Evolutionary conservation across 139 green algal genomes (phyloP).

Genomic region (Coelastrella sp.): DNA sequence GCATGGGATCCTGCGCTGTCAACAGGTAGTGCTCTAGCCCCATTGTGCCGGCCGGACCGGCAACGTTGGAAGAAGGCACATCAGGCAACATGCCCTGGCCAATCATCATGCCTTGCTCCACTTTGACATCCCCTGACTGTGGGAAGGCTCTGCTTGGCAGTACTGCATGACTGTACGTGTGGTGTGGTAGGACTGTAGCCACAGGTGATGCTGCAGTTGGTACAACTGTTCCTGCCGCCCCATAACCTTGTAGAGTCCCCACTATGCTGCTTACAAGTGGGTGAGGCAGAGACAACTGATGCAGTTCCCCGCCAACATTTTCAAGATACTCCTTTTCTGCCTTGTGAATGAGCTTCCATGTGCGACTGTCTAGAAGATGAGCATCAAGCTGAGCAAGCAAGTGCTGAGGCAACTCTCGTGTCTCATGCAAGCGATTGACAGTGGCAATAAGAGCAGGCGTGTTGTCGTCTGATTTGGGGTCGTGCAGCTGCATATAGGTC

Average conservation of each 20-base stretch:
- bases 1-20: conserved; percentile 6
- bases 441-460: neutral
- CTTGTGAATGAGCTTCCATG: conserved; percentile 27
- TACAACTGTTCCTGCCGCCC: neutral
- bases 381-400: conserved; percentile 10
- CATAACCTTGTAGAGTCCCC: neutral
- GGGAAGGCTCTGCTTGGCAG: neutral
- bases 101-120: neutral
- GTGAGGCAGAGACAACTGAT: conserved; percentile 21
- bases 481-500: conserved; percentile 47
- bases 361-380: neutral
- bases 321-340: conserved; percentile 43
- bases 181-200: neutral
- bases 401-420: conserved; percentile 3
- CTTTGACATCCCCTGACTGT: neutral
- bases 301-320: conserved; percentile 8
- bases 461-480: conserved; percentile 17
- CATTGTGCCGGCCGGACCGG: neutral
- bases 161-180: neutral
- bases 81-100: neutral
- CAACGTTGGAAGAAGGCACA: neutral
- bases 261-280: neutral
- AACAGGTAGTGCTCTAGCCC: neutral
- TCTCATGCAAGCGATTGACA: conserved; percentile 25
- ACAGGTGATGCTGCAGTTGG: neutral